These are phyloP conservation scores for Lactuca sativa DNA, from an alignment of 129 eudicot species.

Conservation along the genomic window DNA sequence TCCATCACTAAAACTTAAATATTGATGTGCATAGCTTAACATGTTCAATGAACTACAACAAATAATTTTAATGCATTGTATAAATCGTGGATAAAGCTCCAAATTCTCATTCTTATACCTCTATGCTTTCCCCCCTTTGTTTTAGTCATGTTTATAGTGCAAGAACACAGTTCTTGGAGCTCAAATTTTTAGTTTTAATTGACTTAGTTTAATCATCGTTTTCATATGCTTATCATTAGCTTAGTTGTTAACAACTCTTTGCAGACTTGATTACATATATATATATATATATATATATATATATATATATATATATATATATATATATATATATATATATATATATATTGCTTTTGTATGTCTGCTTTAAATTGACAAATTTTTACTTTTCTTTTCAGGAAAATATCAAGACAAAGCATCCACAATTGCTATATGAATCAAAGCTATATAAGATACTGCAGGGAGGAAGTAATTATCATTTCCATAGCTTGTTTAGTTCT, in stretches of 20 bases:
- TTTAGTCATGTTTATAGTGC: slow-evolving; percentile 3
- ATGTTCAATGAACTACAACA: neutral
- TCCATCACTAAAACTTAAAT: slow-evolving; percentile 4
- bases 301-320: too few species aligned
- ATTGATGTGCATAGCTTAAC: slow-evolving; percentile 2
- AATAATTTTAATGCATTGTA: neutral
- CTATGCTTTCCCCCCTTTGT: neutral
- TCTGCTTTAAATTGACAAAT: neutral
- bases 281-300: too few species aligned
- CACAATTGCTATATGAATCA: slow-evolving; percentile 82
- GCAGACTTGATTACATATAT: slow-evolving; percentile 1
- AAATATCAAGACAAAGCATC: slow-evolving; percentile 88
- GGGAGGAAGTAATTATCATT: slow-evolving; percentile 82
- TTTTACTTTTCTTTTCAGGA: slow-evolving; percentile 50
- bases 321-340: too few species aligned
- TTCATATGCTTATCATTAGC: neutral
- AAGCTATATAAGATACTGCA: slow-evolving; percentile 86
- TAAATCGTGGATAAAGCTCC: neutral
- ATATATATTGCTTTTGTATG: too few species aligned
- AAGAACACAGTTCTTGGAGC: slow-evolving; percentile 2
- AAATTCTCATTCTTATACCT: neutral
- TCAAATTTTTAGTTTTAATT: neutral
- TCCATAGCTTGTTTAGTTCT: neutral
- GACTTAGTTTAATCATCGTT: neutral
- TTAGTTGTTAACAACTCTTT: neutral